Percentiles rank a stretch among this genome's conserved stretches.
These are phyloP conservation scores for Candida sp. DNA, from an alignment of 1,139 yeast species.

Conservation along the genomic window DNA sequence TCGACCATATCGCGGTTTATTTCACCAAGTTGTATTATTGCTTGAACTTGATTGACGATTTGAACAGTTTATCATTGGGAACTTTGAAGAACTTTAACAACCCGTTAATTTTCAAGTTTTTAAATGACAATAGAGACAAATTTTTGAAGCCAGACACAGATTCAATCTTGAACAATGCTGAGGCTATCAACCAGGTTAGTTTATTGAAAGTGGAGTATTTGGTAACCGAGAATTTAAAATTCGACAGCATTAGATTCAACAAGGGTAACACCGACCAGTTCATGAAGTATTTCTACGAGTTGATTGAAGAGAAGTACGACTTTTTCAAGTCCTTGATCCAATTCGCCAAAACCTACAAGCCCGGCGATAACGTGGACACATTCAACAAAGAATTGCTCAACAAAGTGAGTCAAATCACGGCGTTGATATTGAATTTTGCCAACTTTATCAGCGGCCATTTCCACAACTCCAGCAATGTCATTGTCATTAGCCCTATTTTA, in stretches of 20 bases:
- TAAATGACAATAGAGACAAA: conserved; percentile 13
- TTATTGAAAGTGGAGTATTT: conserved; percentile 17
- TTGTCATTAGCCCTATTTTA: conserved; percentile 34
- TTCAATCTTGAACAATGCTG: conserved; percentile 6
- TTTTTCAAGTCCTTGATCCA: conserved; percentile 5
- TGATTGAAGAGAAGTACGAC: conserved; percentile 24
- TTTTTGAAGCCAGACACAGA: conserved; percentile 10
- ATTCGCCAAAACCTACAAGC: neutral
- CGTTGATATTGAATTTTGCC: conserved; percentile 39
- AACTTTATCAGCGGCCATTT: conserved; percentile 22
- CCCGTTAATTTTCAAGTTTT: conserved; percentile 18
- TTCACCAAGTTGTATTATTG: conserved; percentile 55
- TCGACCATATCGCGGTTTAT: conserved; percentile 43
- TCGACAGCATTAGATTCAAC: conserved; percentile 3
- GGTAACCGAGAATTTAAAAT: conserved; percentile 9
- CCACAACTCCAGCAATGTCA: conserved; percentile 8
- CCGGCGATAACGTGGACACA: conserved; percentile 6
- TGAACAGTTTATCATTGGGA: conserved; percentile 63
- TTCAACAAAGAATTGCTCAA: conserved; percentile 17
- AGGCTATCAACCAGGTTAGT: conserved; percentile 21
- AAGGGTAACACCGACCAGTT: conserved; percentile 5
- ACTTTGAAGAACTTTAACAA: conserved; percentile 42
- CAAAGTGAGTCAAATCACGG: conserved; percentile 36
- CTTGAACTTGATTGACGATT: conserved; percentile 54
- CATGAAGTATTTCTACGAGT: conserved; percentile 7